phyloP scores from a whole-genome alignment of 2,329 filamentous ascomycete genomes.

The Monosporascus sp. region DNA sequence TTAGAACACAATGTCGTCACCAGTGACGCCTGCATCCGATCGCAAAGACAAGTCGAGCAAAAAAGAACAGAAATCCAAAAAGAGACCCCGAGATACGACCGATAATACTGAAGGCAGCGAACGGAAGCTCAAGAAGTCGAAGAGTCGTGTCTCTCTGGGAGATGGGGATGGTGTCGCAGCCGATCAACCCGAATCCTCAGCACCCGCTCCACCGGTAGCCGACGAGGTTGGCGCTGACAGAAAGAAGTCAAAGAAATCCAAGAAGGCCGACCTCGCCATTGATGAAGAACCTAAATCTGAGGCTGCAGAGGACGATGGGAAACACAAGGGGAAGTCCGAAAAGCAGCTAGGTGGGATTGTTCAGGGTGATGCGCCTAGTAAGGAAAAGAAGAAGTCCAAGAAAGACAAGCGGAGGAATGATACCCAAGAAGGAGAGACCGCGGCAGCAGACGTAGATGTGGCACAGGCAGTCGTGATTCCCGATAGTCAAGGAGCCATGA shows the following conservation, averaged over 20 bases:
- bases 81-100: constrained; percentile 20
- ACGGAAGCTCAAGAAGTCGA: constrained; percentile 47
- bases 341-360: constrained; percentile 12
- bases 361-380: constrained; percentile 8
- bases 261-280: constrained; percentile 13
- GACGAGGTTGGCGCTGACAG: not conserved
- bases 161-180: not conserved
- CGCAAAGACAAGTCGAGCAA: constrained; percentile 5
- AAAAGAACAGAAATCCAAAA: constrained; percentile 15
- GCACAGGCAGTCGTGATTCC: not conserved
- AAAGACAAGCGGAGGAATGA: constrained; percentile 21
- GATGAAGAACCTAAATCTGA: constrained; percentile 6
- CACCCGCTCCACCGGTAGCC: not conserved
- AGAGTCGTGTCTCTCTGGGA: constrained; percentile 22
- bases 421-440: constrained; percentile 14
- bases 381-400: constrained; percentile 21
- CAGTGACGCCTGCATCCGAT: not conserved
- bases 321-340: constrained; percentile 33
- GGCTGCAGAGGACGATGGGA: constrained; percentile 35
- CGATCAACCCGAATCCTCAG: not conserved
- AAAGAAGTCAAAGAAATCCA: constrained; percentile 19
- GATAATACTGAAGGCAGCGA: constrained; percentile 30
- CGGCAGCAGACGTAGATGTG: constrained; percentile 4
- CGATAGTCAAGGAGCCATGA: constrained; percentile 1
- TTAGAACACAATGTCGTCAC: not conserved